Conservation (phyloP, 140 eudicot genomes). For the Stevia rebaudiana region DNA sequence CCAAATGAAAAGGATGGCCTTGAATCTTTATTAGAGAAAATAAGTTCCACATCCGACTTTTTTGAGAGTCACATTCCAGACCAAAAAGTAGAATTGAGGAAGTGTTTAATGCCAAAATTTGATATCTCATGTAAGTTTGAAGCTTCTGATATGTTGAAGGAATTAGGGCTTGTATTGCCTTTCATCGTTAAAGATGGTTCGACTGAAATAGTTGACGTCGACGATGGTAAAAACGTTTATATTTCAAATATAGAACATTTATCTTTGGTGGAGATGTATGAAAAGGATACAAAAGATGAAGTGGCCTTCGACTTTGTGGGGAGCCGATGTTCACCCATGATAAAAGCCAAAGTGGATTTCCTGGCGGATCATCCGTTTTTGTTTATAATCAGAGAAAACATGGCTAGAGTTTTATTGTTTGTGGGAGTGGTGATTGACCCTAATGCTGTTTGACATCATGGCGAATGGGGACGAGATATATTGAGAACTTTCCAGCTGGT, state of each 20-base stretch:
- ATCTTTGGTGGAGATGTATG: slow-evolving; percentile 61
- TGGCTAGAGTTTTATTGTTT: slow-evolving; percentile 46
- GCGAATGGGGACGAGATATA: no score
- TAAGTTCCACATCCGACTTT: slow-evolving; percentile 38
- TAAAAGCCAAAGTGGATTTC: slow-evolving; percentile 34
- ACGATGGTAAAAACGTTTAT: slow-evolving; percentile 26
- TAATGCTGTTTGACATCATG: background rate
- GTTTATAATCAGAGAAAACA: slow-evolving; percentile 56
- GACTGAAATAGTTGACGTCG: slow-evolving; percentile 57
- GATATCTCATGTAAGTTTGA: slow-evolving; percentile 55
- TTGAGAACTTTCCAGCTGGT: no score
- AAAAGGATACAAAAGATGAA: slow-evolving; percentile 73
- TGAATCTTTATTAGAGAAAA: slow-evolving; percentile 35
- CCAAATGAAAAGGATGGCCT: slow-evolving; percentile 61
- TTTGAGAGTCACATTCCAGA: slow-evolving; percentile 42
- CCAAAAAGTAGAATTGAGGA: slow-evolving; percentile 24
- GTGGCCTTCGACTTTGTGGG: slow-evolving; percentile 30
- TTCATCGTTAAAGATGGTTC: slow-evolving; percentile 33
- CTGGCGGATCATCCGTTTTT: slow-evolving; percentile 66
- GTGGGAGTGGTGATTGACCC: slow-evolving; percentile 50
- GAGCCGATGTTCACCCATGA: background rate
- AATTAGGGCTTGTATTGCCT: slow-evolving; percentile 41
- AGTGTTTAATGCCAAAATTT: slow-evolving; percentile 51
- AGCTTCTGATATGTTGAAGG: slow-evolving; percentile 51
- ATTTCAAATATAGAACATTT: slow-evolving; percentile 49